These are phyloP conservation scores for Myxozyma monticola DNA, from an alignment of 805 yeast species.

Conservation along the genomic window DNA sequence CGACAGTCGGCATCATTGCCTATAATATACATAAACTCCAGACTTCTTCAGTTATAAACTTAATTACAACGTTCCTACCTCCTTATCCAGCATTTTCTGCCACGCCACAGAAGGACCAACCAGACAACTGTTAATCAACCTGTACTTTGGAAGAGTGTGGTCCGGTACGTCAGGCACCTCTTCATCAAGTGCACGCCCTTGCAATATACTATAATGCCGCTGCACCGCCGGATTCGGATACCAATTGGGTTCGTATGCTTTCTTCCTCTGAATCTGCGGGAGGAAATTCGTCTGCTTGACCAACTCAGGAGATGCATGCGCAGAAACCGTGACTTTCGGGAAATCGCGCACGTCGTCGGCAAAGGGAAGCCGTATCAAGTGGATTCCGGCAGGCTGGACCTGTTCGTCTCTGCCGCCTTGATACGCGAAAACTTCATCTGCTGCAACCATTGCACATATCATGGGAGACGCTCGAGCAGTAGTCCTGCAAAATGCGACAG, in stretches of 20 bases:
- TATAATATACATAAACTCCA: no score
- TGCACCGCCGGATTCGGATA: conserved; percentile 66
- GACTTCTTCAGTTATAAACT: no score
- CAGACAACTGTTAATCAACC: conserved; percentile 27
- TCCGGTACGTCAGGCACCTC: conserved; percentile 16
- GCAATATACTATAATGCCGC: conserved; percentile 63
- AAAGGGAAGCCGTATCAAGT: conserved; percentile 68
- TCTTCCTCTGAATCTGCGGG: conserved; percentile 46
- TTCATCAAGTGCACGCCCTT: conserved; percentile 64
- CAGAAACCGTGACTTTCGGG: conserved; percentile 44
- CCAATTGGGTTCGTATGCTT: conserved; percentile 57
- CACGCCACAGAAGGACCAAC: conserved; percentile 1
- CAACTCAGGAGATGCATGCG: neutral
- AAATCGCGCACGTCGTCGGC: conserved; percentile 69
- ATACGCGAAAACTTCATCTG: conserved; percentile 38
- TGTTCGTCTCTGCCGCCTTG: conserved; percentile 25
- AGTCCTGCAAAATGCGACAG: conserved; percentile 70
- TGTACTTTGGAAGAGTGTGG: conserved; percentile 32
- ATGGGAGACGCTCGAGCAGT: conserved; percentile 56
- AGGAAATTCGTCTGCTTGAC: conserved; percentile 18
- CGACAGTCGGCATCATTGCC: no score
- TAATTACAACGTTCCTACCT: neutral
- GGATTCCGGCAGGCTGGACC: conserved; percentile 69
- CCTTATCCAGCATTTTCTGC: neutral
- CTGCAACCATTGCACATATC: conserved; percentile 60